Base-by-base conservation (phyloP, 768 basidiomycete genomes). In the Plicaturopsis crispa region DNA sequence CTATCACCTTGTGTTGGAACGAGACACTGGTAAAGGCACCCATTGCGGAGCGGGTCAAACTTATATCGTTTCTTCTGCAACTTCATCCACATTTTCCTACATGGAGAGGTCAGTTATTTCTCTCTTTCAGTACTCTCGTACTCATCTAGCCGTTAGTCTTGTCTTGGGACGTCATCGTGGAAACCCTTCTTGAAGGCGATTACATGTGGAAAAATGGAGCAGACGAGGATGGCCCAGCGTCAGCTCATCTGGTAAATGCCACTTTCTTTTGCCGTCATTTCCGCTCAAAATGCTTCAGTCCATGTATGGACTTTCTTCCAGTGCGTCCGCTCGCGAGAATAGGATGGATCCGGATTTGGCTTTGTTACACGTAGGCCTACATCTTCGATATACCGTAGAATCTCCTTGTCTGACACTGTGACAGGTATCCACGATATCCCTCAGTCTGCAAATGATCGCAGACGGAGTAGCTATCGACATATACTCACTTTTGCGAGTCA, bases 1-100 rank as follows among this genome's bases (percentile, higher is more conserved):
- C 72, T 11, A 81, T 87, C 11, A 66, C 80, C 6, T 57, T 61
- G 13, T 87, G 80, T 48, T 87, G 80, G 78, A 69, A 74, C 38
- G 80, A 83, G 47, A 65, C 70, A 5, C 50, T 87, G 19, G 50
- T 62, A 6, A 78, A 70, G 38, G 63, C 73, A 4, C 72, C 80
- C 2, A 63, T 78, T 10, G 42, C 62, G 1, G 81, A 84, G 36
- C 72, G 80, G 12, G 58, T 72, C 23, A 71, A 65, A 36, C 62
- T 87, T 8, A 61, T 76, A 12, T 63, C 69, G 6, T 87, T 86
- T 56, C 60, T 86, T 13, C 67, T 75, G 21, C 81, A 80, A 48
- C 66, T 88, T 20, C 75, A 66, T n/a, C 65, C 80, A 0, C 72
- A 82, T 56, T 80, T 85, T 55, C 70, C 80, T 13, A 54, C 46